Conservation (phyloP, 139 green algal species). For the Closterium sp. region DNA sequence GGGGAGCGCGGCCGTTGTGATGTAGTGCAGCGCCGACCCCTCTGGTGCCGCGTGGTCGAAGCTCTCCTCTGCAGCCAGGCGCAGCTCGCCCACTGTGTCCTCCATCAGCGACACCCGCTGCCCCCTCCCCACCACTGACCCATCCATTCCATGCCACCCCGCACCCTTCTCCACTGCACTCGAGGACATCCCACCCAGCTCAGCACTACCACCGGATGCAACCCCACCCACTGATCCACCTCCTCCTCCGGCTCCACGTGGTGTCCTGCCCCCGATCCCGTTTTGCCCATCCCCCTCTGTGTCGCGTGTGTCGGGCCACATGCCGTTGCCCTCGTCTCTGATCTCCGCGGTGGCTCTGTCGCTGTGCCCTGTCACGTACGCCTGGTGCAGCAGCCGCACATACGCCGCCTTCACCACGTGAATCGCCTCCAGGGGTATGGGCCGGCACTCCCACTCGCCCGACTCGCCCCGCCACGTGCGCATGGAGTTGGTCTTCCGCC, state of each 20-base stretch:
- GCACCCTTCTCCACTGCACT: not conserved
- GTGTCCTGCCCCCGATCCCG: no score
- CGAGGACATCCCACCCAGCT: not conserved
- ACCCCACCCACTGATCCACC: not conserved
- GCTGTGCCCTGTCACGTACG: not conserved
- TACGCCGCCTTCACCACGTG: not conserved
- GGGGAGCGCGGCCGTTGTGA: not conserved
- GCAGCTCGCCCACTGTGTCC: not conserved
- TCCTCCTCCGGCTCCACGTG: no score
- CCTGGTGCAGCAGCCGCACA: conserved; percentile 12
- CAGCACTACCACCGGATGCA: not conserved
- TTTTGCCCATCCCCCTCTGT: not conserved
- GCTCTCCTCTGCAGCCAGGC: not conserved
- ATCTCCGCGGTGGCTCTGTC: not conserved
- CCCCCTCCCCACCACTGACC: not conserved
- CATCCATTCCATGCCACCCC: not conserved
- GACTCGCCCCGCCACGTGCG: not conserved
- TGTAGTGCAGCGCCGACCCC: not conserved
- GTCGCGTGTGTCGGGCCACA: not conserved
- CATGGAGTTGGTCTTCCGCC: not conserved
- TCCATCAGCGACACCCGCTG: not conserved
- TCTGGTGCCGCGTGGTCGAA: not conserved
- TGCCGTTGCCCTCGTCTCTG: not conserved
- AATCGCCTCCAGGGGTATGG: not conserved
- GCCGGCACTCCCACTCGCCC: not conserved